Conservation (phyloP, 306 rosid genomes). For the Fragaria ananassa region DNA sequence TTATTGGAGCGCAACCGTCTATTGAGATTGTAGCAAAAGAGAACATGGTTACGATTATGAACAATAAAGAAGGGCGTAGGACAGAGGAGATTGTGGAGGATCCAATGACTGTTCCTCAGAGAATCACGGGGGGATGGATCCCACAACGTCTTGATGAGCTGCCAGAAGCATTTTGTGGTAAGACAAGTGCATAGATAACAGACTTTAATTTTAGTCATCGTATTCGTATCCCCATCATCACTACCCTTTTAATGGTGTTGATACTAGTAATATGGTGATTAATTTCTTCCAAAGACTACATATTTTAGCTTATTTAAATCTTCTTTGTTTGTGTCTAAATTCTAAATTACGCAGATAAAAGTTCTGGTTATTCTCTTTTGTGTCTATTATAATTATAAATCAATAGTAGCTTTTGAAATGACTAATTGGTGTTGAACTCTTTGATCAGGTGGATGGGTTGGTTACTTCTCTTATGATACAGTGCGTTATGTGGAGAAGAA, state of each 20-base stretch:
- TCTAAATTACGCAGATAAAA: neutral
- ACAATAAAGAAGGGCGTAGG: slow-evolving; percentile 65
- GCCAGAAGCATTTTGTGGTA: slow-evolving; percentile 97
- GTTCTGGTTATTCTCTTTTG: neutral
- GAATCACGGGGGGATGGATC: slow-evolving; percentile 74
- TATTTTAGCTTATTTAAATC: neutral
- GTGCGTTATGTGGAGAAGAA: slow-evolving; percentile 94
- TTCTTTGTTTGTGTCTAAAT: neutral
- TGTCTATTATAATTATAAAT: neutral
- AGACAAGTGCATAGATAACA: slow-evolving; percentile 10
- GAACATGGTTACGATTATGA: slow-evolving; percentile 79
- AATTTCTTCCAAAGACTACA: neutral
- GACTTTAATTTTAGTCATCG: neutral
- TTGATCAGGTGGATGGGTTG: slow-evolving; percentile 91
- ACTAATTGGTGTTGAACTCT: slow-evolving; percentile 13
- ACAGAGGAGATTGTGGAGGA: slow-evolving; percentile 71
- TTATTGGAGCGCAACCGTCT: slow-evolving; percentile 87
- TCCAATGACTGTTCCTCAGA: slow-evolving; percentile 74
- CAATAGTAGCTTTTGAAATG: slow-evolving; percentile 1
- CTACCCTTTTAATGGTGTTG: neutral
- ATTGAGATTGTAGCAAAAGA: slow-evolving; percentile 93
- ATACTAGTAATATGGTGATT: neutral
- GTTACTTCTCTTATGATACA: slow-evolving; percentile 94
- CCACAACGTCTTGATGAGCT: slow-evolving; percentile 86
- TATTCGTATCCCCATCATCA: neutral